These are phyloP conservation scores for Salix exigua DNA, from an alignment of 345 rosid genomes.

Conservation along the genomic window DNA sequence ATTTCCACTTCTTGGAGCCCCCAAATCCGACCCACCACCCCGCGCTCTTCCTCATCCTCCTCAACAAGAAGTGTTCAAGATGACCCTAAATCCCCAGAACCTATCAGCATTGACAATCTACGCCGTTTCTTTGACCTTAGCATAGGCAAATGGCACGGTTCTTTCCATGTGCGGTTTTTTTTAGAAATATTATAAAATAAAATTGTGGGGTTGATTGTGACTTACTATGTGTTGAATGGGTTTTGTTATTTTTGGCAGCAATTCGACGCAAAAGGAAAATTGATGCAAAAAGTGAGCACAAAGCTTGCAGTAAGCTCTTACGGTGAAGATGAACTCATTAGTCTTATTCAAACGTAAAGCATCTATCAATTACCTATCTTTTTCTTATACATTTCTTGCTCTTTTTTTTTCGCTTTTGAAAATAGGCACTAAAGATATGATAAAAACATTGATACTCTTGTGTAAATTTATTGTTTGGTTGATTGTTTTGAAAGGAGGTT, in stretches of 20 bases:
- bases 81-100: slow-evolving; percentile 29
- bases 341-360: slow-evolving; percentile 86
- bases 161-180: slow-evolving; percentile 52
- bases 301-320: slow-evolving; percentile 67
- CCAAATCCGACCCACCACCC: slow-evolving; percentile 26
- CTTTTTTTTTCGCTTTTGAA: background rate
- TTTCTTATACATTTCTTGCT: background rate
- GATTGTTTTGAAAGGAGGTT: no score
- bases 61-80: slow-evolving; percentile 17
- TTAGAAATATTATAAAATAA: background rate
- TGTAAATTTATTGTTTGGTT: no score
- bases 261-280: slow-evolving; percentile 68
- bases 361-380: background rate
- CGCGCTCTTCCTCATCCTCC: slow-evolving; percentile 6
- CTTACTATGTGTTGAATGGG: background rate
- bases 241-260: slow-evolving; percentile 48
- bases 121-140: slow-evolving; percentile 63
- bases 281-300: slow-evolving; percentile 67
- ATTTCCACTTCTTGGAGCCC: slow-evolving; percentile 26
- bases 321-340: slow-evolving; percentile 82
- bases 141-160: slow-evolving; percentile 78
- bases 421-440: no score
- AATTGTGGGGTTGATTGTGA: background rate
- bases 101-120: slow-evolving; percentile 70
- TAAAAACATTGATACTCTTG: background rate